Conservation (phyloP, 1,284 basidiomycete species). For the Singerocomus inundabilis region DNA sequence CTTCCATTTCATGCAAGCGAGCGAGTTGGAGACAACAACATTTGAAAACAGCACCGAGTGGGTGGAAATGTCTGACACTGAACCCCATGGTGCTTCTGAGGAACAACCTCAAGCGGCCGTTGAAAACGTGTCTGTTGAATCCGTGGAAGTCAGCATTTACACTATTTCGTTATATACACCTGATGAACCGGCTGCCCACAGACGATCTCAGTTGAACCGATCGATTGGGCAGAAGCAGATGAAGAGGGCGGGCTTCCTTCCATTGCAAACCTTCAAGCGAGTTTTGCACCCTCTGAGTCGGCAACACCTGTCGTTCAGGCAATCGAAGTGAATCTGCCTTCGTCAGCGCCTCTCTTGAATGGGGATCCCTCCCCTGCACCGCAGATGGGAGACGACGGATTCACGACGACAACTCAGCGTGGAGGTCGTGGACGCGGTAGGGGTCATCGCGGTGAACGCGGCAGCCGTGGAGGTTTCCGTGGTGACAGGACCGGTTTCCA, state of each 20-base stretch:
- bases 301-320: constrained; percentile 49
- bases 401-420: constrained; percentile 43
- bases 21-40: constrained; percentile 59
- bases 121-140: constrained; percentile 28
- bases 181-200: constrained; percentile 12
- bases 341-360: constrained; percentile 28
- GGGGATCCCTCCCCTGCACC: constrained; percentile 30
- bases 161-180: background rate
- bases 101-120: constrained; percentile 28
- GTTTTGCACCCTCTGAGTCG: constrained; percentile 49
- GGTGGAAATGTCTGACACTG: constrained; percentile 44
- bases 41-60: constrained; percentile 52
- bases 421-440: constrained; percentile 44
- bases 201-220: constrained; percentile 27
- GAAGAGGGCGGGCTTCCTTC: constrained; percentile 57
- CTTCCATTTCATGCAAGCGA: constrained; percentile 76
- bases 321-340: constrained; percentile 38
- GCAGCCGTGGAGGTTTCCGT: constrained; percentile 39
- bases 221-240: constrained; percentile 59
- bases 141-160: constrained; percentile 21
- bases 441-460: constrained; percentile 40
- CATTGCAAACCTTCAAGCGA: constrained; percentile 54
- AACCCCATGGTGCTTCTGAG: constrained; percentile 25
- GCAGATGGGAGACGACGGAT: constrained; percentile 59
- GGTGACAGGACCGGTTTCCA: constrained; percentile 37